phyloP scores from a whole-genome alignment of 768 basidiomycete species.

The Fomitopsis serialis region DNA sequence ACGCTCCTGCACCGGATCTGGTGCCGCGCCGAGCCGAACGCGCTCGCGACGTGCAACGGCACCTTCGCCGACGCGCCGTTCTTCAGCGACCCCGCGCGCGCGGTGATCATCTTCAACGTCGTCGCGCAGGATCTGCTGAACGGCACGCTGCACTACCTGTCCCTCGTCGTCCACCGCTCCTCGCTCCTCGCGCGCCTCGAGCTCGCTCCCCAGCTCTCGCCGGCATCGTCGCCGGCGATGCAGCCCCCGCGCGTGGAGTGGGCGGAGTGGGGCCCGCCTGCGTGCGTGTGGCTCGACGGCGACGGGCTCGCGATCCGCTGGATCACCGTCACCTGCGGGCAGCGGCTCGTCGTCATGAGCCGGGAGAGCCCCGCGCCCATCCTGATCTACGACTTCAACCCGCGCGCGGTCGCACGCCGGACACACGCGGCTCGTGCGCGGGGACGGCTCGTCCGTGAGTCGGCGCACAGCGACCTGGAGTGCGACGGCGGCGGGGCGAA shows the following conservation, averaged over 20 bases:
- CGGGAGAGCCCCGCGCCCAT: slow-evolving; percentile 4
- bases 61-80: slow-evolving; percentile 11
- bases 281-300: slow-evolving; percentile 20
- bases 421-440: background rate
- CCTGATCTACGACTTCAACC: slow-evolving; percentile 21
- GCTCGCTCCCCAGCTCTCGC: background rate
- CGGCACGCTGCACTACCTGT: slow-evolving; percentile 9
- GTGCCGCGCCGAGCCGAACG: slow-evolving; percentile 25
- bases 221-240: too few species aligned
- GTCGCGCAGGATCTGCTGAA: slow-evolving; percentile 4
- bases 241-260: slow-evolving; percentile 5
- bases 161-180: slow-evolving; percentile 20
- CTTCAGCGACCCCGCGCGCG: slow-evolving; percentile 15
- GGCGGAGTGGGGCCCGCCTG: slow-evolving; percentile 19
- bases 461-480: background rate
- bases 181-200: slow-evolving; percentile 11
- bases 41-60: slow-evolving; percentile 4
- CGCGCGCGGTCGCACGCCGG: slow-evolving; percentile 5
- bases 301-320: slow-evolving; percentile 19
- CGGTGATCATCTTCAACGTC: slow-evolving; percentile 19
- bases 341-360: slow-evolving; percentile 16
- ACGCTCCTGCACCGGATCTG: slow-evolving; percentile 17
- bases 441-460: background rate
- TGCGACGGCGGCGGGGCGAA: background rate
- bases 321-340: slow-evolving; percentile 28